Percentiles rank a stretch among this genome's conserved stretches.
phyloP scores from a whole-genome alignment of 768 basidiomycete species.

The Boletus tylopilopsis region DNA sequence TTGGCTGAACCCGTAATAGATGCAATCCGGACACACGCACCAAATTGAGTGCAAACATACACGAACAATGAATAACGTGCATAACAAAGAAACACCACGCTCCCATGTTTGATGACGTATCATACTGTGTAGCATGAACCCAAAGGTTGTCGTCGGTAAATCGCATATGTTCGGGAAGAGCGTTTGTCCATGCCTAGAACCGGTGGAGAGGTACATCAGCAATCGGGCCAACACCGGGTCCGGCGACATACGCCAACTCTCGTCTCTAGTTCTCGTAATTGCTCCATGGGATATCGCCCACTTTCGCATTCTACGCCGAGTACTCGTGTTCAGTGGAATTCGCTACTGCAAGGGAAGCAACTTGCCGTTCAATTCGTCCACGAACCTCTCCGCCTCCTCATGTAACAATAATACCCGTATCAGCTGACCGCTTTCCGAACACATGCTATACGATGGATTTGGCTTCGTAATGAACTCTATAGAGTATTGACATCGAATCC shows the following conservation, averaged over 20 bases:
- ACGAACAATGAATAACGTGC: constrained; percentile 70
- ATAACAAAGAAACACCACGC: constrained; percentile 81
- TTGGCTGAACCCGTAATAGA: neutral
- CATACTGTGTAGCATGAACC: constrained; percentile 72
- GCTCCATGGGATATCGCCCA: constrained; percentile 30
- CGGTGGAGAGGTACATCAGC: constrained; percentile 8
- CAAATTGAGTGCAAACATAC: constrained; percentile 57
- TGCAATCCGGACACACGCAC: constrained; percentile 39
- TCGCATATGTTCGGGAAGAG: constrained; percentile 66
- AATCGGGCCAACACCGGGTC: neutral
- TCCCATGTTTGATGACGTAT: constrained; percentile 72
- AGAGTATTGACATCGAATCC: constrained; percentile 2
- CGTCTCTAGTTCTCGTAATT: constrained; percentile 41
- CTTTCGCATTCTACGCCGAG: constrained; percentile 22
- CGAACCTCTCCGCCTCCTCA: constrained; percentile 51
- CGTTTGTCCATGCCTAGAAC: constrained; percentile 57
- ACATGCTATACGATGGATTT: constrained; percentile 49
- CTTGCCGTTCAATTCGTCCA: constrained; percentile 51
- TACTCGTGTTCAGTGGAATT: constrained; percentile 24
- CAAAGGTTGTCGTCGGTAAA: constrained; percentile 68
- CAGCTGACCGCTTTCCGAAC: constrained; percentile 66
- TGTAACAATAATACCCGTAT: constrained; percentile 67
- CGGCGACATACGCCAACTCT: constrained; percentile 35
- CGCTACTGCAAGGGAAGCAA: neutral
- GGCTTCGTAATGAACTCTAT: constrained; percentile 68